Evolutionary conservation across 2,329 filamentous ascomycete species (phyloP), one percentile per base, ranked within the genome.

Genomic region (Tolypocladium endophyticum): DNA sequence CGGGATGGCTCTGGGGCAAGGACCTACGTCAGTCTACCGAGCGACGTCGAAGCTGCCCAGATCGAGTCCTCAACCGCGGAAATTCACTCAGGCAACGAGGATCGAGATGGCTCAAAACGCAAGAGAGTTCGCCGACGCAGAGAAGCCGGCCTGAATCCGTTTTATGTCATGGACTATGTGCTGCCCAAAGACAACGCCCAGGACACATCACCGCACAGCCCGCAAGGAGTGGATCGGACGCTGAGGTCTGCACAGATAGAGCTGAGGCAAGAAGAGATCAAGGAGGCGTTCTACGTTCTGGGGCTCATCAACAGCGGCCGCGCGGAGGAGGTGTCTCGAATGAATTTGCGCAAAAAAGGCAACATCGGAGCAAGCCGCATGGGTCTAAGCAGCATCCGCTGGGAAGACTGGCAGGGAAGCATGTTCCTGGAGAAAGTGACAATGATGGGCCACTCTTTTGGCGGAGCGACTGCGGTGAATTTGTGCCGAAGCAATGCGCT

Each of bases 401-500:
- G 85, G 85, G 62, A 69, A 0, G 70, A 74, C 12, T 88, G 85
- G 86, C 77, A 77, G 60, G 73, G 74, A 2, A 73, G 81, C 3
- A 80, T 88, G 61, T 77, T 82, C 59, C 71, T 83, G 5, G 71
- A 80, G 35, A 77, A 82, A 56, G 80, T 86, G 23, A 88, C 84
- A 1, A 77, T 82, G 61, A 81, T 86, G 64, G 85, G 86, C 0
- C 86, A 89, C 67, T 87, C 83, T 1, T 88, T 89, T 64, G 86
- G 86, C 23, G 85, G 84, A 2, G 85, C 85, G 11, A 87, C 85
- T 0, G 78, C 81, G 0, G 78, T 86, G 2, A 84, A 88, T 65
- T 76, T 85, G 6, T 74, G 87, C 39, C 75, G 86, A 25, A 75
- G 82, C 57, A 70, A 74, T 33, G 75, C 82, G 28, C 74, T 87